Base-by-base conservation (phyloP, 495 filamentous ascomycete species). In the Xylaria scruposa region DNA sequence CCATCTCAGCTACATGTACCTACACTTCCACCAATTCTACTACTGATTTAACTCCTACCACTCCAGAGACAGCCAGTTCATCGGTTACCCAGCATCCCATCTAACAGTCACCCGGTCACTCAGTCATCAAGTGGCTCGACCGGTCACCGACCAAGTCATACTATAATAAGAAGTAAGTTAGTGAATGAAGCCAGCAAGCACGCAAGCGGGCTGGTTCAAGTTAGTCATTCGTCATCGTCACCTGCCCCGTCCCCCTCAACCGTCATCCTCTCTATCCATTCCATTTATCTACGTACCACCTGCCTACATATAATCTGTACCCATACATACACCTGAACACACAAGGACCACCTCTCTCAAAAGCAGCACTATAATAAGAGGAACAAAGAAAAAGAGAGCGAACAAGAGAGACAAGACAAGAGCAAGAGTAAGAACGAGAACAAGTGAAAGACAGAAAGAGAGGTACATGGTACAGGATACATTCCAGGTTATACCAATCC, bases 141-240 rank as follows among this genome's bases (percentile, higher is more conserved):
- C 36, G 58, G 29, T 62, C 58, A 60, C 24, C 44, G 8, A 61
- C 29, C 29, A 49, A 61, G 56, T 54, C 46, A 63, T 70, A 33
- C n/a, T 51, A 36, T 13, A 65, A 33, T 24, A 66, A 36, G 7
- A 66, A 36, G 7, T 29, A 47, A 36, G 17, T 61, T 42, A 53
- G 46, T 47, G 1, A 26, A 8, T 33, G 21, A 64, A 31, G 26
- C 42, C 17, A 51, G 29, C 26, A 49, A 24, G 26, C 61, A 38
- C 36, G 36, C 36, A 7, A 6, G 24, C 9, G 31, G 26, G 29
- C 53, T 60, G 33, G 31, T 21, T 60, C 7, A 21, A 38, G 33
- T 38, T 60, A n/a, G 58, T 60, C 58, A 60, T 60, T 58, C 60
- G 68, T 56, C 60, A 54, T 70, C 49, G 69, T 71, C 69, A 71